These are phyloP conservation scores for Xylaria sp. DNA, from an alignment of 2,329 filamentous ascomycete genomes.

Conservation along the genomic window DNA sequence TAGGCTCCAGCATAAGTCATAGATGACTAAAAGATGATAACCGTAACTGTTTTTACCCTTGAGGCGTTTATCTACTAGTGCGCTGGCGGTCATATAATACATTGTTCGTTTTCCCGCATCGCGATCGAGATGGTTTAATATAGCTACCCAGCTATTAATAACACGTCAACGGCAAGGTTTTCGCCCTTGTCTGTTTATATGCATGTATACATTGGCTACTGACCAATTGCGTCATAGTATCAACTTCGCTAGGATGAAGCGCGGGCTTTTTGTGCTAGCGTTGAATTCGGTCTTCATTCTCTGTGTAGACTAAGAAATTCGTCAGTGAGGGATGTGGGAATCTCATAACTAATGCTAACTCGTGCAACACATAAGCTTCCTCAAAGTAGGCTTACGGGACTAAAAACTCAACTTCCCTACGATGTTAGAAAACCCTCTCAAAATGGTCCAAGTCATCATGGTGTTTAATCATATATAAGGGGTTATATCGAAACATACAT, in stretches of 20 bases:
- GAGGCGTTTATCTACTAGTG: neutral
- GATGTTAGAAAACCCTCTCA: neutral
- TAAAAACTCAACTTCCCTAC: neutral
- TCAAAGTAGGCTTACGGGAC: neutral
- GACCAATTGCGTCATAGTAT: neutral
- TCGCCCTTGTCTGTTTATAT: neutral
- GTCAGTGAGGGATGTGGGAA: neutral
- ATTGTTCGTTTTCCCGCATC: neutral
- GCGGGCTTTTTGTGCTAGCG: neutral
- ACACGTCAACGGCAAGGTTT: neutral
- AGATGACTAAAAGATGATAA: neutral
- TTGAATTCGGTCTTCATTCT: neutral
- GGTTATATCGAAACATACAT: no score
- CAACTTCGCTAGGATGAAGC: neutral
- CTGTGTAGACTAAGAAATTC: neutral
- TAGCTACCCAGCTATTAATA: neutral
- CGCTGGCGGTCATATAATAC: neutral
- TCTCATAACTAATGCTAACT: neutral
- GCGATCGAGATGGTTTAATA: neutral
- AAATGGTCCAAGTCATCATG: no score
- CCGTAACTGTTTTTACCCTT: neutral
- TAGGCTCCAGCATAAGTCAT: no score
- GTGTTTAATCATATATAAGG: no score
- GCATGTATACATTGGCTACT: neutral
- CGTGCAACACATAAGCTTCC: neutral